Evolutionary conservation across 352 stramenopile genomes (phyloP), one percentile per base, ranked within the genome.

Genomic region (Pythium myriotylum): DNA sequence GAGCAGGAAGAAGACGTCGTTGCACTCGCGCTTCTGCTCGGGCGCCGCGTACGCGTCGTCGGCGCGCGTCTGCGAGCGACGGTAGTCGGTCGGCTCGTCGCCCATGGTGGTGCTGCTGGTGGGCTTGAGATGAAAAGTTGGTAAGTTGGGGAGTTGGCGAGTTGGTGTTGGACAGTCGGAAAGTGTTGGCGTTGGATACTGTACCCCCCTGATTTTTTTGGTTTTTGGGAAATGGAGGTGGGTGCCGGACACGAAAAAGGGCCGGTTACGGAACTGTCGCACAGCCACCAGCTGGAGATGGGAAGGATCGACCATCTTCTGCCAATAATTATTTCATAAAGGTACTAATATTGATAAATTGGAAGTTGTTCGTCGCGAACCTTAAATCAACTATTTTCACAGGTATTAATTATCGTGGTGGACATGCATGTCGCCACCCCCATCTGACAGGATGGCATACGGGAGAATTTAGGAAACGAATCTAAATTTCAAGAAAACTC

Each of bases 1-100:
- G 43, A 72, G 0, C 1, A 76, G 58, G 54, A 79, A 79, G 68
- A 79, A 79, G 20, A 79, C 67, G 55, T 72, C 65, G 41, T 72
- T 72, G 65, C 65, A 72, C 45, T 72, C 65, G n/a, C 35, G 32
- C 53, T 65, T 64, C 41, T 57, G 53, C 48, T 64, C 54, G n/a
- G 49, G 64, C 43, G 56, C 35, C 37, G 50, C 46, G 57, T 71
- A 72, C 16, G 41, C 52, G 40, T 58, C 55, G 2, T 22, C 35
- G 51, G 35, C 29, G 22, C 29, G 29, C 43, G 35, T 65, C 19
- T 70, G 55, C n/a, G 62, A 47, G 22, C 52, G 63, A 35, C 45
- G 20, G 52, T 72, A 63, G 26, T 54, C 52, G 17, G 22, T 51
- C 19, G 32, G n/a, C 20, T 8, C 43, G n/a, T n/a, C n/a, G 43